Conservation (phyloP, 2,329 filamentous ascomycete species). For the Botrytis porri region DNA sequence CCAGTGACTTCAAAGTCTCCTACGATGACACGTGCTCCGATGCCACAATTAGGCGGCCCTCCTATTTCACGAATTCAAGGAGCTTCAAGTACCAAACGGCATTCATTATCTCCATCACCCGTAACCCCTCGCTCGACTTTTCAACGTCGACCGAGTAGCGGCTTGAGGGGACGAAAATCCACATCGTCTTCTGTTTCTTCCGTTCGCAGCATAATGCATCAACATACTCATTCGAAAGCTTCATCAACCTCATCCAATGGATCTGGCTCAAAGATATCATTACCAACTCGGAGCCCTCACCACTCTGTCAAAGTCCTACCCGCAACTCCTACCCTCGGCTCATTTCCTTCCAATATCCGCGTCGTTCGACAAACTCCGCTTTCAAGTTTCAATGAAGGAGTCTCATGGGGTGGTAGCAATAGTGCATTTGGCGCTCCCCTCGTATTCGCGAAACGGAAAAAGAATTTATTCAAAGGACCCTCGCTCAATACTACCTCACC, state of each 20-base stretch:
- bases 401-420: constrained; percentile 49
- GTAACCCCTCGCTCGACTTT: constrained; percentile 85
- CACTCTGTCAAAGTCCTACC: constrained; percentile 94
- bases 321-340: constrained; percentile 71
- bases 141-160: constrained; percentile 70
- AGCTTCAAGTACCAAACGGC: constrained; percentile 59
- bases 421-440: constrained; percentile 54
- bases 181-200: constrained; percentile 95
- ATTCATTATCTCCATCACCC: constrained; percentile 82
- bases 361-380: constrained; percentile 65
- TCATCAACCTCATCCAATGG: constrained; percentile 86
- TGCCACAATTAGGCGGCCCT: constrained; percentile 36
- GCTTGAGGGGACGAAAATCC: constrained; percentile 86
- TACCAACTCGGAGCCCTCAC: constrained; percentile 72
- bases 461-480: constrained; percentile 79
- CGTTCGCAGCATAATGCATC: constrained; percentile 83
- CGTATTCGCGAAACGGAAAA: constrained; percentile 77
- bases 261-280: constrained; percentile 66
- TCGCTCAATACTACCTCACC: constrained; percentile 49
- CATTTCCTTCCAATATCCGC: constrained; percentile 83
- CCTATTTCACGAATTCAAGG: constrained; percentile 40
- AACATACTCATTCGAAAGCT: constrained; percentile 87
- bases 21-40: constrained; percentile 39
- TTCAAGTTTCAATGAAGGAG: constrained; percentile 56
- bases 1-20: constrained; percentile 55